Conservation (phyloP, 2,329 filamentous ascomycete genomes). For the Chaetomiaceae sp. region DNA sequence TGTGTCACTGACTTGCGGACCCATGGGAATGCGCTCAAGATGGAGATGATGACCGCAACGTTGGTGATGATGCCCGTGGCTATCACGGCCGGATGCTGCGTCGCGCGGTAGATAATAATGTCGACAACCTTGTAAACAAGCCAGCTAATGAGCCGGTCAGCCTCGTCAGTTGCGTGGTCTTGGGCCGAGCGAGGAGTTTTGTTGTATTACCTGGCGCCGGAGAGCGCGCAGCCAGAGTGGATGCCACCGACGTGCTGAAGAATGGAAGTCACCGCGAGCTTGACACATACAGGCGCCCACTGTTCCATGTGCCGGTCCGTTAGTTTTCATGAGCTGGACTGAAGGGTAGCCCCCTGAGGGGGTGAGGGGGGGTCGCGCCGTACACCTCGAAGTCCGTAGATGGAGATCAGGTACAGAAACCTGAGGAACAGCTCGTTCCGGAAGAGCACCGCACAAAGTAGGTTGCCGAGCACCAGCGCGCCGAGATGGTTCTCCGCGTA, state of each 20-base stretch:
- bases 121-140: conserved; percentile 35
- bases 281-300: conserved; percentile 35
- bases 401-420: conserved; percentile 32
- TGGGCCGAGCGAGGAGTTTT: not conserved
- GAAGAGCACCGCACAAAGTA: conserved; percentile 35
- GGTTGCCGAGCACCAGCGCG: conserved; percentile 35
- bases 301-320: conserved; percentile 14
- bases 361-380: conserved; percentile 15
- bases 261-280: conserved; percentile 32
- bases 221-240: conserved; percentile 36
- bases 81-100: conserved; percentile 32
- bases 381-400: conserved; percentile 34
- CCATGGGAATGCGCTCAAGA: conserved; percentile 37
- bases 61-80: conserved; percentile 35
- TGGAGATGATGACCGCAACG: conserved; percentile 32
- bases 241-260: conserved; percentile 38
- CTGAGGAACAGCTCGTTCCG: conserved; percentile 36
- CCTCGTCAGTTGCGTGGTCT: not conserved
- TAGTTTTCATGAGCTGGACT: not conserved
- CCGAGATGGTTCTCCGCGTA: conserved; percentile 35
- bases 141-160: conserved; percentile 25
- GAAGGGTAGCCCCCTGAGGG: too few relatives aligned
- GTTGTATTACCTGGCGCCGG: conserved; percentile 26
- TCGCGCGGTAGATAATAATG: conserved; percentile 29
- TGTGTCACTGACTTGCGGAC: conserved; percentile 36